A percentile compares a stretch with the other conserved stretches of the same genome.
These are phyloP conservation scores for Aspergillus floridensis DNA, from an alignment of 2,329 filamentous ascomycete species.

Conservation along the genomic window DNA sequence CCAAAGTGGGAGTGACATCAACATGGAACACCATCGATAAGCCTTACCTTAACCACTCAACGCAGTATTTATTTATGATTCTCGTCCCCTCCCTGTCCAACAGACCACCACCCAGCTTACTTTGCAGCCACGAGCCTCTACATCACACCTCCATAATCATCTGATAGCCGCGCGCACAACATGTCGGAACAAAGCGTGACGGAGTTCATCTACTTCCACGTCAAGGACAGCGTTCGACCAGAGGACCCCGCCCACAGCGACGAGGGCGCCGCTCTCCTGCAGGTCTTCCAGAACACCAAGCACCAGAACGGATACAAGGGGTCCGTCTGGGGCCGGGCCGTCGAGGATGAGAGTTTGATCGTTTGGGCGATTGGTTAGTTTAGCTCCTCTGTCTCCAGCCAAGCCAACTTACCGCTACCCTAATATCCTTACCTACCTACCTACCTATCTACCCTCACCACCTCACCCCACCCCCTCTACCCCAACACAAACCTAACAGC, in stretches of 20 bases:
- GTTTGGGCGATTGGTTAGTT: conserved; percentile 40
- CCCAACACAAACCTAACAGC: neutral
- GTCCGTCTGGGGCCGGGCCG: conserved; percentile 38
- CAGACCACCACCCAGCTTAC: neutral
- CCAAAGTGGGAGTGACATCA: neutral
- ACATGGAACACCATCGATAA: no score
- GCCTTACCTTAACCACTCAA: no score
- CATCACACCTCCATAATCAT: neutral
- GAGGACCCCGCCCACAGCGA: conserved; percentile 34
- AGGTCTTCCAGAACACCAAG: conserved; percentile 29
- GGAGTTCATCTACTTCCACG: conserved; percentile 39
- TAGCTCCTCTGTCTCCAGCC: neutral
- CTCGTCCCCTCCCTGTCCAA: no score
- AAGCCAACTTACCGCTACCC: no score
- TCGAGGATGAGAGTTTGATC: conserved; percentile 36
- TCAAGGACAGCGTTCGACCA: conserved; percentile 37
- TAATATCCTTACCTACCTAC: neutral
- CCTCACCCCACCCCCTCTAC: neutral
- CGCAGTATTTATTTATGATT: no score
- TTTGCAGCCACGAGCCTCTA: no score
- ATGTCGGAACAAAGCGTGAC: conserved; percentile 28
- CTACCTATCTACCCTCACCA: neutral
- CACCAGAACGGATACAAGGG: conserved; percentile 34
- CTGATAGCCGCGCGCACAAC: neutral
- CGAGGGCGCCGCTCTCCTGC: conserved; percentile 31